Base-by-base conservation (phyloP, 2,329 filamentous ascomycete species). In the Byssoonygena ceratinophila region DNA sequence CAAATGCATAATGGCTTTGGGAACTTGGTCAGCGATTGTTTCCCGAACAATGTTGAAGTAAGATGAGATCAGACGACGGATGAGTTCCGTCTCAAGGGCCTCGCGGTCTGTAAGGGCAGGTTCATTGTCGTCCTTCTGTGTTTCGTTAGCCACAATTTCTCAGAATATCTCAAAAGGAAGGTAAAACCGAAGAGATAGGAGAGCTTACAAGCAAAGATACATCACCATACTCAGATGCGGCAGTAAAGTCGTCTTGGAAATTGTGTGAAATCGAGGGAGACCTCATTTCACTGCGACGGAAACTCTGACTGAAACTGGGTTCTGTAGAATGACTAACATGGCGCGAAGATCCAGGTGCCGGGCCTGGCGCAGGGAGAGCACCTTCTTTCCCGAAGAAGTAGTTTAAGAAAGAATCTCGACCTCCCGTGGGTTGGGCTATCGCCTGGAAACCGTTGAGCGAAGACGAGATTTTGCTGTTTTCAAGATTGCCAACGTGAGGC, bases 11-110 rank as follows among this genome's bases (percentile, higher is more conserved):
- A 98, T 85, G 4, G 92, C 92, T 74, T 98, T 98, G 59, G 92
- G 92, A 9, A 98, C 92, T 72, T 97, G 91, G 67, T 98, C 92
- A 41, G 91, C 91, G 62, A 96, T 95, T n/a, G 88, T 91, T 71
- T 98, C 92, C 57, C 92, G 87, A 44, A 98, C 92, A 64, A 98
- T 98, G 69, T 95, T 94, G 76, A 98, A 98, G 76, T 98, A 98
- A 1, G 90, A 96, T 29, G 87, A 94, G 68, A 98, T 98, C 53
- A 98, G 80, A 44, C 90, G 87, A 44, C 91, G 85, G 67, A 98
- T 98, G 37, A 98, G 82, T 71, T 98, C 92, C 8, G 92, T 97
- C 73, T 98, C 92, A 75, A 98, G 86, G 41, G 89, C 86, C 73
- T 98, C 92, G 49, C 92, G 87, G 60, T 98, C 92, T 0, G 90